Conservation (phyloP, 2,329 filamentous ascomycete genomes). For the Calonectria crousiana region DNA sequence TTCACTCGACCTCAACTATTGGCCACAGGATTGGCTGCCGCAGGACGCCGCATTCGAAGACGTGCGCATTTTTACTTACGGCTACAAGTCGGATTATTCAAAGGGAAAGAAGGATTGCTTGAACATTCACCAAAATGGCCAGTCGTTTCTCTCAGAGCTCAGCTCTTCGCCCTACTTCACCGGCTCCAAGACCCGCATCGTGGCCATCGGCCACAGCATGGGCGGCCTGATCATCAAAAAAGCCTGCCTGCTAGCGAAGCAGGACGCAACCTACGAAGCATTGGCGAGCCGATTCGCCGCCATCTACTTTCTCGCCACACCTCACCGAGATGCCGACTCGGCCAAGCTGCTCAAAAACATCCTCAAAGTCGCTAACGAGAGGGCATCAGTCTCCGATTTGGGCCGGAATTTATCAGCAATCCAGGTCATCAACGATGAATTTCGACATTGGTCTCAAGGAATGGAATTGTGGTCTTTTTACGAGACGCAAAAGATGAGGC, state of each 20-base stretch:
- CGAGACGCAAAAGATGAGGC: constrained; percentile 50
- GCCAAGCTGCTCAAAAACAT: constrained; percentile 52
- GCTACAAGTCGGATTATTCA: constrained; percentile 50
- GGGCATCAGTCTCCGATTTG: constrained; percentile 55
- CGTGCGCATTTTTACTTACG: constrained; percentile 45
- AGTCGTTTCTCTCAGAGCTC: constrained; percentile 45
- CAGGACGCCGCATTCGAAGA: constrained; percentile 44
- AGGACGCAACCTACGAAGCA: constrained; percentile 45
- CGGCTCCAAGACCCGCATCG: constrained; percentile 45
- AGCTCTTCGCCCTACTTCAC: constrained; percentile 37
- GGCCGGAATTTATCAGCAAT: constrained; percentile 50
- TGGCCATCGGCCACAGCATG: constrained; percentile 61
- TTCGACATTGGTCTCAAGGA: constrained; percentile 52
- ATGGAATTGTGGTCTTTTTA: constrained; percentile 60
- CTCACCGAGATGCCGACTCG: constrained; percentile 55
- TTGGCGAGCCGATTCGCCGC: constrained; percentile 47
- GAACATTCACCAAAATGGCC: constrained; percentile 49
- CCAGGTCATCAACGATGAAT: constrained; percentile 57
- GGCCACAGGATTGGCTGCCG: constrained; percentile 48
- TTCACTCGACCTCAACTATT: constrained; percentile 43
- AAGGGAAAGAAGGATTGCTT: constrained; percentile 42
- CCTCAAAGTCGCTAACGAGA: constrained; percentile 45
- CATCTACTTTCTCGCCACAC: constrained; percentile 56
- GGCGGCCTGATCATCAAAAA: constrained; percentile 53
- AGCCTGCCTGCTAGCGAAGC: constrained; percentile 50